Base-by-base conservation (phyloP, 176 grass and related monocot species). In the Tuctoria greenei region DNA sequence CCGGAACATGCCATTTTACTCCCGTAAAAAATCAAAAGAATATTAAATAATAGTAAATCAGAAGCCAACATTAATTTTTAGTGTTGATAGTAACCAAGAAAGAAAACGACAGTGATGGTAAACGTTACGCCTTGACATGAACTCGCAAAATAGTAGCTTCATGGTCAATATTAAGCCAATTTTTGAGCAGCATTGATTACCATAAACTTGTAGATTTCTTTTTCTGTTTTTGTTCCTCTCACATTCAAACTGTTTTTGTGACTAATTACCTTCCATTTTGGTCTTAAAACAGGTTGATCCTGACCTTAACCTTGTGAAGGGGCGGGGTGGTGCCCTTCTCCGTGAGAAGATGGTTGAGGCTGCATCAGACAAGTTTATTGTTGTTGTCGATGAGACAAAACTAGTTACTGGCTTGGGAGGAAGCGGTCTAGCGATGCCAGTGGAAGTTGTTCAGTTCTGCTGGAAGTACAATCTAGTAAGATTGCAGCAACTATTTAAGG, bases 301-400 rank as follows among this genome's bases (percentile, higher is more conserved):
- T n/a, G 86, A 99, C 43, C 91, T 99, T 36, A 89, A 99, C 80
- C 87, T 99, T 44, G 95, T 99, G 26, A 99, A 99, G 82, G 95
- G 95, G 5, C 87, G 95, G 23, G 95, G 95, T 44, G 95, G 95
- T 36, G 95, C 95, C 21, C 91, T 99, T 47, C 91, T 99, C 18
- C 88, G 95, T n/a, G 95, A 97, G 82, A 97, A 97, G 83, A 97
- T 93, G 84, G 95, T 99, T 0, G 95, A 99, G 61, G 87, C 95
- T 23, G 91, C 91, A 37, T 99, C 95, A 13, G 88, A 72, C 8
- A 99, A 95, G 65, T 99, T 99, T 2, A 82, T 97, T 2, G 95
- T 99, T 14, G 77, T 95, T 45, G 87, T 80, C 2, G 95, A 99
- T 12, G 95, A 99, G 31, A 99, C 95, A 18, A 99, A 99, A 34